A percentile compares a stretch with the other conserved stretches of the same genome.
Conservation (phyloP, 1,284 basidiomycete species). For the Phlebopus sp. region DNA sequence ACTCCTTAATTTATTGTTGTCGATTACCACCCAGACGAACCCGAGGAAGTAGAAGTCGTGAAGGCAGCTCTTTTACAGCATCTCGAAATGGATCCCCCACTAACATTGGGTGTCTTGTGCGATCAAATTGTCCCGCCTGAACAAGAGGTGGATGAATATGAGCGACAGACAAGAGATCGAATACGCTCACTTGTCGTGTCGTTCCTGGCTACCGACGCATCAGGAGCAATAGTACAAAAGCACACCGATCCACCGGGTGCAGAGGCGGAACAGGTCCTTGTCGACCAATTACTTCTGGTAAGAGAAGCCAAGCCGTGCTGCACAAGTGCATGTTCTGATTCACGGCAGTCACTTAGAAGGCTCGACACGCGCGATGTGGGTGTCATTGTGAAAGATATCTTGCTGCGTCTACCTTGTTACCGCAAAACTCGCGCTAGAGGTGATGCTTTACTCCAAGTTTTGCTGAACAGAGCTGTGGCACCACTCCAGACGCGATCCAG, state of each 20-base stretch:
- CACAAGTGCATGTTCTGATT: conserved; percentile 4
- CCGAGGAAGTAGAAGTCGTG: conserved; percentile 58
- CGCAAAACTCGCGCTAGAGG: conserved; percentile 36
- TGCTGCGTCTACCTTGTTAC: conserved; percentile 49
- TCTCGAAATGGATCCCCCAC: conserved; percentile 57
- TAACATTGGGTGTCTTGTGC: conserved; percentile 63
- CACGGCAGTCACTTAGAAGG: conserved; percentile 49
- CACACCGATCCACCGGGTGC: conserved; percentile 43
- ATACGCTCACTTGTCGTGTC: conserved; percentile 56
- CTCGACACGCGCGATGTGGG: conserved; percentile 41
- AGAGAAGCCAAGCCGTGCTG: conserved; percentile 13
- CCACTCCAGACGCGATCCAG: conserved; percentile 39
- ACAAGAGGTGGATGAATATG: conserved; percentile 54
- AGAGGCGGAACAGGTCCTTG: conserved; percentile 47
- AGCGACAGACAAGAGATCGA: conserved; percentile 53
- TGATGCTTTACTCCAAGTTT: conserved; percentile 41
- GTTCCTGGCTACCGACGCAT: conserved; percentile 56
- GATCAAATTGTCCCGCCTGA: conserved; percentile 59
- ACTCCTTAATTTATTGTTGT: not conserved
- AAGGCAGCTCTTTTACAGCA: conserved; percentile 59
- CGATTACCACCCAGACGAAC: conserved; percentile 49
- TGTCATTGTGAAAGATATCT: conserved; percentile 51
- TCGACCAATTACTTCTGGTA: conserved; percentile 51
- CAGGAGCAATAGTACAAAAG: conserved; percentile 43
- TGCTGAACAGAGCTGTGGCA: conserved; percentile 42